Base-by-base conservation (phyloP, 2,329 filamentous ascomycete species). In the Aspergillus calidoustus region DNA sequence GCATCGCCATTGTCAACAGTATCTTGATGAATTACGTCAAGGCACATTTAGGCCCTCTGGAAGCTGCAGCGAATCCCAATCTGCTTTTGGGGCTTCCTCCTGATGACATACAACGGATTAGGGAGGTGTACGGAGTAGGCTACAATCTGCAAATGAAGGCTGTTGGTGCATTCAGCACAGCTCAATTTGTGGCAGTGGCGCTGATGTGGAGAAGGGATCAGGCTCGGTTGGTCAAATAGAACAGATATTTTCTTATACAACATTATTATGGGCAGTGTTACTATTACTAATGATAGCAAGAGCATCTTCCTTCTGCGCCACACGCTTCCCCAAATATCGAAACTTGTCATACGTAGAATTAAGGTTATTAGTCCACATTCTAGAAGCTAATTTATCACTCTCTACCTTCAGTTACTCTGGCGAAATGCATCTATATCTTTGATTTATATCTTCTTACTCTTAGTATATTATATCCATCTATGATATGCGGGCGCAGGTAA, bases 1-100 rank as follows among this genome's bases (percentile, higher is more conserved):
- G 71, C 7, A 66, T 80, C 7, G 76, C 78, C 1, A 71, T 77
- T 7, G 71, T 73, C 54, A 74, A 71, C 28, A 68, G 64, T n/a
- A 65, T 70, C 19, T 47, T 70, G 38, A 65, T 61, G 28, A 60
- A 41, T 41, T 64, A 68, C 43, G 25, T 69, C 17, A 48, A 60
- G n/a, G 61, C 50, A 7, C 59, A 65, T 34, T 49, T 66, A 34
- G 34, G 34, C 34, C 34, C 34, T 41, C 34, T 13, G 2, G 34
- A 13, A 41, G 34, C 34, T 13, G 34, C 34, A 41, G 34, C 34
- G 8, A 41, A 41, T 41, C 34, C 34, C 11, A 41, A 3, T 41
- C 17, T 41, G 9, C 34, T 41, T 41, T 13, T 11, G 34, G 34
- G 11, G 3, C 34, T 41, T 13, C 34, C 34, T 3, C 11, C 34